Percentiles rank a stretch among this genome's conserved stretches.
These are phyloP conservation scores for Cicer chorassanicum DNA, from an alignment of 306 rosid species.

Conservation along the genomic window DNA sequence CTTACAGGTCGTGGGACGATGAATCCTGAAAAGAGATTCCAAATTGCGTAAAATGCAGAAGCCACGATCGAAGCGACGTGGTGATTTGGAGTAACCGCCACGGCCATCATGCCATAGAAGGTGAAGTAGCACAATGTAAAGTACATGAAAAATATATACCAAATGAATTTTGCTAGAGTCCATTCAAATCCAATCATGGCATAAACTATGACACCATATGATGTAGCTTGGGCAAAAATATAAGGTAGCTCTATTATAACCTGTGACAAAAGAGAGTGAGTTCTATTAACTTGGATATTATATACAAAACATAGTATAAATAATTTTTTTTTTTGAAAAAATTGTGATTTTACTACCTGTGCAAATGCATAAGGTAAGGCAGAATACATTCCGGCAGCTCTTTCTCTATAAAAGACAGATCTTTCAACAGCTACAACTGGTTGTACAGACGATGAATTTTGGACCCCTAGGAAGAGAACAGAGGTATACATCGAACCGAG, in stretches of 20 bases:
- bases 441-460: slow-evolving; percentile 55
- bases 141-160: slow-evolving; percentile 69
- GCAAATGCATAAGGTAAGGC: slow-evolving; percentile 71
- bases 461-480: slow-evolving; percentile 65
- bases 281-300: neutral
- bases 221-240: slow-evolving; percentile 49
- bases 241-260: slow-evolving; percentile 49
- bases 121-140: slow-evolving; percentile 66
- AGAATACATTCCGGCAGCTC: slow-evolving; percentile 70
- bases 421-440: slow-evolving; percentile 66
- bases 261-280: slow-evolving; percentile 8
- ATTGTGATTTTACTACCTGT: slow-evolving; percentile 48
- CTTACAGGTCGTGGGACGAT: slow-evolving; percentile 61
- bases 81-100: slow-evolving; percentile 65
- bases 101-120: slow-evolving; percentile 68
- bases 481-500: slow-evolving; percentile 62
- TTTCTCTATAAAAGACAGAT: slow-evolving; percentile 66
- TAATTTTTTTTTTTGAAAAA: neutral
- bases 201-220: slow-evolving; percentile 60
- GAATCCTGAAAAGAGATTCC: slow-evolving; percentile 78
- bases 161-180: slow-evolving; percentile 59
- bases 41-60: slow-evolving; percentile 59
- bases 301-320: neutral
- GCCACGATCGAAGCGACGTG: slow-evolving; percentile 62
- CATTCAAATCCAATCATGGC: slow-evolving; percentile 73